A percentile compares a stretch with the other conserved stretches of the same genome.
Evolutionary conservation across 768 basidiomycete species (phyloP).

Genomic region (Termitomyces heimii): DNA sequence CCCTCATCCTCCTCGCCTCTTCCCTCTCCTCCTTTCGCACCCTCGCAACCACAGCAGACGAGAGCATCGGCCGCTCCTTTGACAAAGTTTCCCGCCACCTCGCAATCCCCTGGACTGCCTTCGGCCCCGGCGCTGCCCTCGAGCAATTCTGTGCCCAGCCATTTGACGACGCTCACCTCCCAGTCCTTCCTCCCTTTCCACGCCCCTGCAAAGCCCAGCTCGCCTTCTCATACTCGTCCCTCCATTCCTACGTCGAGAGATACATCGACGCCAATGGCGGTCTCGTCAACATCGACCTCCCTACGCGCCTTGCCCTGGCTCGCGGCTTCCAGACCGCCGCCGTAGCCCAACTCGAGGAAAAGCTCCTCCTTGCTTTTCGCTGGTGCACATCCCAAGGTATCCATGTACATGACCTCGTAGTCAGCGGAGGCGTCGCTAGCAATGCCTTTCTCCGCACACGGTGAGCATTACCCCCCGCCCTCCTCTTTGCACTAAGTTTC

Average conservation of each 20-base stretch:
- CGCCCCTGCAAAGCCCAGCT: slow-evolving; percentile 47
- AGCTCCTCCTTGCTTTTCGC: slow-evolving; percentile 51
- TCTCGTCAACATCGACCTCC: slow-evolving; percentile 31
- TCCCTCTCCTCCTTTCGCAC: slow-evolving; percentile 55
- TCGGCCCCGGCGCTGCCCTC: slow-evolving; percentile 76
- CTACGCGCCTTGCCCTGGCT: slow-evolving; percentile 46
- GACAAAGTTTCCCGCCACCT: slow-evolving; percentile 80
- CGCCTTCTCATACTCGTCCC: slow-evolving; percentile 73
- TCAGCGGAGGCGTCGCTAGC: slow-evolving; percentile 92
- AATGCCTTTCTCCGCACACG: slow-evolving; percentile 64
- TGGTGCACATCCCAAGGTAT: slow-evolving; percentile 39
- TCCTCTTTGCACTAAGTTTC: neutral
- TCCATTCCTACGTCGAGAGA: slow-evolving; percentile 68
- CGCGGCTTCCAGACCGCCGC: slow-evolving; percentile 70
- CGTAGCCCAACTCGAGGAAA: slow-evolving; percentile 68
- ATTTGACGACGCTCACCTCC: slow-evolving; percentile 19
- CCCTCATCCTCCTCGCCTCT: slow-evolving; percentile 72
- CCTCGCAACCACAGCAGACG: slow-evolving; percentile 70
- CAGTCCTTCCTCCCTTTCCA: slow-evolving; percentile 33
- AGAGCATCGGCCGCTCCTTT: slow-evolving; percentile 72
- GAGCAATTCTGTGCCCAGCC: slow-evolving; percentile 56
- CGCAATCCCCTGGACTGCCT: slow-evolving; percentile 51
- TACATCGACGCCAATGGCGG: slow-evolving; percentile 40
- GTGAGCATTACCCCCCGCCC: slow-evolving; percentile 29
- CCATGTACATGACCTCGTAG: slow-evolving; percentile 55